These are phyloP conservation scores for Dendrobium officinale DNA, from an alignment of 106 monocot species.

Conservation along the genomic window DNA sequence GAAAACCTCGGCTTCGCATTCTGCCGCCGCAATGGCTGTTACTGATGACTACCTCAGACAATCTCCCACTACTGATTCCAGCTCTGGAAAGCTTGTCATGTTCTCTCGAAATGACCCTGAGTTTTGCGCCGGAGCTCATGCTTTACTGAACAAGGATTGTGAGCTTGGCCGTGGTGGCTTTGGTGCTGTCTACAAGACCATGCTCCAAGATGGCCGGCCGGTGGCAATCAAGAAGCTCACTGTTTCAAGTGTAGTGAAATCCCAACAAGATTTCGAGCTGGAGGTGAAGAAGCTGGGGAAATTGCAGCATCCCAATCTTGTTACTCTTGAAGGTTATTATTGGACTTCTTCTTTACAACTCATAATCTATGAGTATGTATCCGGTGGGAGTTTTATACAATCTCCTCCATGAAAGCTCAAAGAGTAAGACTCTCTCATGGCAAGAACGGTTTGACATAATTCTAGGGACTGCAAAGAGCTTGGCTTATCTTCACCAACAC, in stretches of 20 bases:
- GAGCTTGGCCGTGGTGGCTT: constrained; percentile 91
- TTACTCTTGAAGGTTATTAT: constrained; percentile 68
- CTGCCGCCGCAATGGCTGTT: constrained; percentile 32
- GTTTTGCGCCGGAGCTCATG: constrained; percentile 65
- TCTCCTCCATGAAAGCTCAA: constrained; percentile 38
- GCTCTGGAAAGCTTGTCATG: constrained; percentile 84
- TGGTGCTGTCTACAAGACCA: constrained; percentile 72
- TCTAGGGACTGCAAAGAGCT: constrained; percentile 35
- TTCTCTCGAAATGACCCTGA: constrained; percentile 64
- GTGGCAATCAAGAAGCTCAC: constrained; percentile 88
- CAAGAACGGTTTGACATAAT: constrained; percentile 50
- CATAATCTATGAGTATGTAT: constrained; percentile 71
- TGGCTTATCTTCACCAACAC: constrained; percentile 40
- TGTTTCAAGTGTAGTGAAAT: constrained; percentile 77
- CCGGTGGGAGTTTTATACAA: constrained; percentile 52
- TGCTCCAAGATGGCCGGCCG: constrained; percentile 52
- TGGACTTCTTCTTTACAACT: constrained; percentile 87
- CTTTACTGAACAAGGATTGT: constrained; percentile 80
- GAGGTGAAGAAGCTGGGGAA: constrained; percentile 75
- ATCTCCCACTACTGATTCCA: constrained; percentile 58
- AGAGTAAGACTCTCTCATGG: constrained; percentile 32
- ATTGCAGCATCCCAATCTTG: constrained; percentile 60
- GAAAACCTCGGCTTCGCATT: constrained; percentile 28
- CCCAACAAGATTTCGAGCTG: constrained; percentile 68
- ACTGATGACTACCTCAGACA: constrained; percentile 56